These are phyloP conservation scores for Rhexocercosporidium sp. DNA, from an alignment of 2,329 filamentous ascomycete species.

Conservation along the genomic window DNA sequence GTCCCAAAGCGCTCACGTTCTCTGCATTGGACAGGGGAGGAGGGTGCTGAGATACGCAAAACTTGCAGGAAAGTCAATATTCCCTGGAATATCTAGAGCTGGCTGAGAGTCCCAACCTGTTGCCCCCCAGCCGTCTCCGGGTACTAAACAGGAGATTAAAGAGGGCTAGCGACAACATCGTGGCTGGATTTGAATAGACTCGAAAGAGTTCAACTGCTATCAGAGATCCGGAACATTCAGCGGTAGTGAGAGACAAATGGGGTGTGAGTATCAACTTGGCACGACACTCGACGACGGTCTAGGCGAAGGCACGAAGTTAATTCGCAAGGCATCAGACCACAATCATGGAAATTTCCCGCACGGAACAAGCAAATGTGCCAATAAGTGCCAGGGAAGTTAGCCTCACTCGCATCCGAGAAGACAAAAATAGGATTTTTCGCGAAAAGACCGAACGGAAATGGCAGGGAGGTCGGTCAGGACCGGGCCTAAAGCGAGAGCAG, in stretches of 20 bases:
- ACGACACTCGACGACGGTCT: too few relatives aligned
- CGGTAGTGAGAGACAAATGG: not conserved
- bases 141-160: conserved; percentile 8
- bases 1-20: not conserved
- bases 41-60: not conserved
- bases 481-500: not conserved
- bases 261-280: not conserved
- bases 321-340: not conserved
- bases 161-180: not conserved
- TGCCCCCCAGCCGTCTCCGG: conserved; percentile 10
- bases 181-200: not conserved
- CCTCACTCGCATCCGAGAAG: not conserved
- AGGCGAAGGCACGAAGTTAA: too few relatives aligned
- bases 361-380: not conserved
- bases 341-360: not conserved
- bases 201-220: not conserved
- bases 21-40: not conserved
- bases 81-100: not conserved
- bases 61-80: not conserved
- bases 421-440: not conserved
- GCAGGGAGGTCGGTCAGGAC: not conserved
- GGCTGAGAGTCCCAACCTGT: not conserved
- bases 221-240: not conserved
- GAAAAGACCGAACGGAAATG: not conserved
- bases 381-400: not conserved